phyloP scores from a whole-genome alignment of 805 yeast genomes.

The Yamadazyma sp. region DNA sequence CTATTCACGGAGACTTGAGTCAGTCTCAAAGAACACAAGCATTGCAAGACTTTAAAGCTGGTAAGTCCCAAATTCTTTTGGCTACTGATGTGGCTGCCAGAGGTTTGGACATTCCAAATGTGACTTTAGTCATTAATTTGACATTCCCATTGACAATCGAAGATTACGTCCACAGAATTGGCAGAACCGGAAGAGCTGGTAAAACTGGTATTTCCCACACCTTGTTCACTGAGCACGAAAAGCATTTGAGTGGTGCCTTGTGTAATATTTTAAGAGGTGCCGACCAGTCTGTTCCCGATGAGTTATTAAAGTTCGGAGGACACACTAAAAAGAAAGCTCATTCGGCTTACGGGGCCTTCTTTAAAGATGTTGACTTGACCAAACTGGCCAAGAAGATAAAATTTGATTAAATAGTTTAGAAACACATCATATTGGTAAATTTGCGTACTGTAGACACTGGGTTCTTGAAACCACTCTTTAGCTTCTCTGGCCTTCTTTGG shows the following conservation, averaged over 20 bases:
- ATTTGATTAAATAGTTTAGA: slow-evolving; percentile 46
- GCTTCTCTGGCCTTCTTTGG: neutral
- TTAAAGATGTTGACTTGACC: slow-evolving; percentile 83
- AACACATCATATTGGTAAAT: neutral
- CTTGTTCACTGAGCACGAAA: slow-evolving; percentile 93
- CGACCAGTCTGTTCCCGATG: slow-evolving; percentile 93
- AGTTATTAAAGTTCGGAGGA: slow-evolving; percentile 89
- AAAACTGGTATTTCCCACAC: slow-evolving; percentile 94
- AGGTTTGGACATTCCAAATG: slow-evolving; percentile 97
- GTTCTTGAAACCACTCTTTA: too few relatives aligned
- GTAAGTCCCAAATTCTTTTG: slow-evolving; percentile 69
- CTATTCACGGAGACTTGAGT: slow-evolving; percentile 93
- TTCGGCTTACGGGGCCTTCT: slow-evolving; percentile 97
- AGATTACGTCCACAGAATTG: slow-evolving; percentile 96
- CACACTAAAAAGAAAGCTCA: slow-evolving; percentile 98
- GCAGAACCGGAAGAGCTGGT: slow-evolving; percentile 98
- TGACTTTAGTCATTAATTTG: slow-evolving; percentile 89
- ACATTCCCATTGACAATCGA: slow-evolving; percentile 96
- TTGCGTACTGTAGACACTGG: too few relatives aligned
- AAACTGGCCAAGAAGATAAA: slow-evolving; percentile 88
- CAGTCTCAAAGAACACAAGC: slow-evolving; percentile 93
- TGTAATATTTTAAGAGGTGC: slow-evolving; percentile 93
- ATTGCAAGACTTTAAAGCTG: slow-evolving; percentile 78
- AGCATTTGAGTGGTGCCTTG: slow-evolving; percentile 92
- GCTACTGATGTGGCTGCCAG: slow-evolving; percentile 99